These are phyloP conservation scores for Amyloporia xantha DNA, from an alignment of 768 basidiomycete genomes.

Conservation along the genomic window DNA sequence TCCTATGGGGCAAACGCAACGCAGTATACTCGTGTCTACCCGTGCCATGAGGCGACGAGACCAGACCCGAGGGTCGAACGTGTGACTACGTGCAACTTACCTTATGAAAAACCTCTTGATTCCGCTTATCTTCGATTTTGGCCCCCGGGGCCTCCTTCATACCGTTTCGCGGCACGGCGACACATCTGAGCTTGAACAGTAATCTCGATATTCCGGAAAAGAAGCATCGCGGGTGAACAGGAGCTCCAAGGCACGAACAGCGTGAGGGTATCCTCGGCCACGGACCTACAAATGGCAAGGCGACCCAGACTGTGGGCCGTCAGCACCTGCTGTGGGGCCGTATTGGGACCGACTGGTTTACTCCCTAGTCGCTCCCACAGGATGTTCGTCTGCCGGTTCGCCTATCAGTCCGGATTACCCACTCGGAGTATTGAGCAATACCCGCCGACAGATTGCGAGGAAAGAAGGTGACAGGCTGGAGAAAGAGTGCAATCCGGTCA, in stretches of 20 bases:
- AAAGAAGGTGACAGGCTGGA: conserved; percentile 5
- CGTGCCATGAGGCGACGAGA: not conserved
- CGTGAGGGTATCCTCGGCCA: not conserved
- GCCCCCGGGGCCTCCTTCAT: not conserved
- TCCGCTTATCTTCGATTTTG: not conserved
- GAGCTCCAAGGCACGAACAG: not conserved
- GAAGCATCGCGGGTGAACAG: not conserved
- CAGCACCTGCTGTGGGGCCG: too few species aligned
- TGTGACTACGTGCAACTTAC: not conserved
- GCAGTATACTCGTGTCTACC: not conserved
- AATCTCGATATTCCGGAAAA: not conserved
- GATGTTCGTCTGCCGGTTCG: conserved; percentile 46
- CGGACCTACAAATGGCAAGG: not conserved
- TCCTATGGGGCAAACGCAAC: not conserved
- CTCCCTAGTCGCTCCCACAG: conserved; percentile 65
- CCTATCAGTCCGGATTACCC: not conserved
- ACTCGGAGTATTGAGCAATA: not conserved
- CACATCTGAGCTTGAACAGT: not conserved
- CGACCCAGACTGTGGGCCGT: not conserved
- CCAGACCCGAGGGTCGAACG: not conserved
- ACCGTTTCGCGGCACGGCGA: too few species aligned
- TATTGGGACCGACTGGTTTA: conserved; percentile 33
- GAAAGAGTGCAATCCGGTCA: not conserved
- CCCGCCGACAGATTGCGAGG: conserved; percentile 54
- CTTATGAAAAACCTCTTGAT: not conserved